Evolutionary conservation across 768 basidiomycete species (phyloP).

Genomic region (Mycena vitilis): DNA sequence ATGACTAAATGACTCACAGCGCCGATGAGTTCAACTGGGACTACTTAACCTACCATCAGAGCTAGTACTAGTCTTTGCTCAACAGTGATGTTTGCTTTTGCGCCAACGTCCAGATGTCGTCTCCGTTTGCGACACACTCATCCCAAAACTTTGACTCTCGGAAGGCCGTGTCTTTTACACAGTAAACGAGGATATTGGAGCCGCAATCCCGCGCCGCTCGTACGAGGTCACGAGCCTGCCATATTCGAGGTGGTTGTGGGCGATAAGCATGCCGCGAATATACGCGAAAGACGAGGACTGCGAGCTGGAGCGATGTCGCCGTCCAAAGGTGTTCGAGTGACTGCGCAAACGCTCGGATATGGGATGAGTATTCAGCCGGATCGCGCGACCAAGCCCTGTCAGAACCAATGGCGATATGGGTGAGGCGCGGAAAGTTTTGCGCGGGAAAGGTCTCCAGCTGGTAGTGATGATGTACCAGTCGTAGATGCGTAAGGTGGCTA

Average conservation of each 20-base stretch:
- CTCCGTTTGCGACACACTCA: not conserved
- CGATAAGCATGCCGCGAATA: no score
- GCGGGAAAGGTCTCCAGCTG: conserved; percentile 4
- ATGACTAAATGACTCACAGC: conserved; percentile 59
- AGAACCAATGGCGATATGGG: conserved; percentile 3
- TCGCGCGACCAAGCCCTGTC: not conserved
- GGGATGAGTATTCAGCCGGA: not conserved
- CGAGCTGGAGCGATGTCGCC: not conserved
- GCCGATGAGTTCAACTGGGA: conserved; percentile 52
- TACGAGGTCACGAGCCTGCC: not conserved
- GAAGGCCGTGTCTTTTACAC: not conserved
- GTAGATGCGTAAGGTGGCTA: conserved; percentile 2
- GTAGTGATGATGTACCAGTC: not conserved
- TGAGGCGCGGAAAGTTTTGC: conserved; percentile 3
- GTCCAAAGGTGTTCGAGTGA: not conserved
- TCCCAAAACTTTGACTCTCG: conserved; percentile 5
- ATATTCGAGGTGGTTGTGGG: no score
- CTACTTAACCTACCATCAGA: no score
- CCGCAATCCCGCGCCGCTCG: conserved; percentile 1
- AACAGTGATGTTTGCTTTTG: not conserved
- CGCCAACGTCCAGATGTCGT: conserved; percentile 24
- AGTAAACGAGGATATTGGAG: not conserved
- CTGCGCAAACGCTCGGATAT: conserved; percentile 4
- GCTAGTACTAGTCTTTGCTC: no score
- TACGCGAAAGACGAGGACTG: conserved; percentile 1